These are phyloP conservation scores for Leccinum ochraceum DNA, from an alignment of 768 basidiomycete species.

Conservation along the genomic window DNA sequence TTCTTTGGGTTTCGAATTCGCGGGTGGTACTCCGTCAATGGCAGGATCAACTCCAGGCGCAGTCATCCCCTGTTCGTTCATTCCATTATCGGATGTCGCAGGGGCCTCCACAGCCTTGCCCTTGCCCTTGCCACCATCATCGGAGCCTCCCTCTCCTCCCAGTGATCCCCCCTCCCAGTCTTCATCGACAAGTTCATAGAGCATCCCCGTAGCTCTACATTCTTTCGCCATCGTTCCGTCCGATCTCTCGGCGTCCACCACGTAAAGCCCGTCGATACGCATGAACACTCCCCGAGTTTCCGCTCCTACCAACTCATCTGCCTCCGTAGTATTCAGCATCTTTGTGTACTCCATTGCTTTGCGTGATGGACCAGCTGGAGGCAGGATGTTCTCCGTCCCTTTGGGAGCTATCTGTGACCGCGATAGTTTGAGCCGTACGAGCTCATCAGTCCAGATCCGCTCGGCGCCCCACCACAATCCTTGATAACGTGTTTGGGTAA, in stretches of 20 bases:
- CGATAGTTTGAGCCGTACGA: constrained; percentile 74
- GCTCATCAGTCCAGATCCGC: constrained; percentile 84
- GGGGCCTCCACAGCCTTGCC: constrained; percentile 34
- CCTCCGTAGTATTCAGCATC: constrained; percentile 9
- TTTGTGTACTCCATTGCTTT: constrained; percentile 32
- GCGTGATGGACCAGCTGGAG: constrained; percentile 59
- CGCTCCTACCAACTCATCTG: constrained; percentile 24
- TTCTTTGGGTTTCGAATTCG: constrained; percentile 16
- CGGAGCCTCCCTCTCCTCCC: constrained; percentile 14
- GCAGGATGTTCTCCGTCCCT: constrained; percentile 57
- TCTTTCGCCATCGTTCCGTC: constrained; percentile 50
- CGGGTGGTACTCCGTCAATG: constrained; percentile 12
- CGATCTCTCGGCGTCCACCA: constrained; percentile 51
- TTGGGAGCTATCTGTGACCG: constrained; percentile 66
- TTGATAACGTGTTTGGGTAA: constrained; percentile 64
- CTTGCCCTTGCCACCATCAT: constrained; percentile 29
- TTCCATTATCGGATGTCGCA: constrained; percentile 8
- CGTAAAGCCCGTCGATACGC: constrained; percentile 63
- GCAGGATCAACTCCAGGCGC: constrained; percentile 22
- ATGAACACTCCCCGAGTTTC: constrained; percentile 65
- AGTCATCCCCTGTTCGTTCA: constrained; percentile 3
- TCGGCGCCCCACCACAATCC: constrained; percentile 92
- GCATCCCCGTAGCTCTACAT: constrained; percentile 67
- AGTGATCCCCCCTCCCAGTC: constrained; percentile 56
- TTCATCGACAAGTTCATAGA: constrained; percentile 77